These are phyloP conservation scores for Ploettnerulaceae sp. DNA, from an alignment of 2,329 filamentous ascomycete species.

Conservation along the genomic window DNA sequence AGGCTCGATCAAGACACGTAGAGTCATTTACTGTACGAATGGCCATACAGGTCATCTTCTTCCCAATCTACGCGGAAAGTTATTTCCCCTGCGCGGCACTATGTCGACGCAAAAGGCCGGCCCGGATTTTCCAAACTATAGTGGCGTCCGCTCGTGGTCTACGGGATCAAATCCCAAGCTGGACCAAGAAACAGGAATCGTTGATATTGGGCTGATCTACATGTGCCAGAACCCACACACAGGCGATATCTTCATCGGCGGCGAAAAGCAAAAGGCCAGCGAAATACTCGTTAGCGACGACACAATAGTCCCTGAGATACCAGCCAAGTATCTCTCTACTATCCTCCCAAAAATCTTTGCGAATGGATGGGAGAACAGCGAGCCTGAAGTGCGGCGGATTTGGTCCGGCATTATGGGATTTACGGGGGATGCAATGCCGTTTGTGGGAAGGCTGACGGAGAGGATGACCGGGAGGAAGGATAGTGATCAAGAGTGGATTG, in stretches of 20 bases:
- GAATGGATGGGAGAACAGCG: neutral
- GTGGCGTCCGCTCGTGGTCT: slow-evolving; percentile 46
- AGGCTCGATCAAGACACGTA: slow-evolving; percentile 54
- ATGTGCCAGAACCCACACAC: slow-evolving; percentile 47
- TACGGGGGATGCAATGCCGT: slow-evolving; percentile 59
- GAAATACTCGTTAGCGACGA: slow-evolving; percentile 2
- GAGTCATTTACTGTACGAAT: slow-evolving; percentile 74
- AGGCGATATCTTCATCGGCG: slow-evolving; percentile 50
- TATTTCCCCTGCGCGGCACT: slow-evolving; percentile 54
- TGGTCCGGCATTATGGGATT: slow-evolving; percentile 80
- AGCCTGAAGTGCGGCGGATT: neutral
- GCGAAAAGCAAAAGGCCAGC: slow-evolving; percentile 31
- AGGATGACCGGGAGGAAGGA: slow-evolving; percentile 43
- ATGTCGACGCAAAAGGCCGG: slow-evolving; percentile 48
- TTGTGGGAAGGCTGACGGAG: slow-evolving; percentile 60
- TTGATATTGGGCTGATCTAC: slow-evolving; percentile 55
- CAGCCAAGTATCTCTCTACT: neutral
- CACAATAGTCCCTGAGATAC: neutral
- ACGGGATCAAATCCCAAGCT: slow-evolving; percentile 46
- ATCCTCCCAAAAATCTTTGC: neutral
- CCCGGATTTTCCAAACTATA: slow-evolving; percentile 27
- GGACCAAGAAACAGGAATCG: neutral
- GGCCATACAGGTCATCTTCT: slow-evolving; percentile 73
- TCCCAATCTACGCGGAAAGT: slow-evolving; percentile 66
- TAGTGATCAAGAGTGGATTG: slow-evolving; percentile 51